A percentile compares a stretch with the other conserved stretches of the same genome.
These are phyloP conservation scores for Epicoccum sorghinum DNA, from an alignment of 2,329 filamentous ascomycete genomes.

Conservation along the genomic window DNA sequence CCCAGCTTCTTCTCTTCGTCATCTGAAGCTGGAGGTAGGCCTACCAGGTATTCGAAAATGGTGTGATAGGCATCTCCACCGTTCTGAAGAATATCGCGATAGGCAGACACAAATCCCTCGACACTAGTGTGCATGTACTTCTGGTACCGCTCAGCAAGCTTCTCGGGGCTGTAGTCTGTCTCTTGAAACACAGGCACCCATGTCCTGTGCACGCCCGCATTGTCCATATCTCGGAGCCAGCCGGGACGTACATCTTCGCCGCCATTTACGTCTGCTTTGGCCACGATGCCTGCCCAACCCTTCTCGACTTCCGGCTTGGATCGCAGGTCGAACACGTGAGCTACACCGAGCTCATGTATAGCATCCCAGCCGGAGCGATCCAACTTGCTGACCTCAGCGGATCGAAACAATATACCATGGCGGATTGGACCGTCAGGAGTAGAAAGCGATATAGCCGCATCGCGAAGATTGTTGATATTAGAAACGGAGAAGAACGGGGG, in stretches of 20 bases:
- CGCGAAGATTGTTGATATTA: slow-evolving; percentile 46
- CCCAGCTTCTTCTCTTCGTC: slow-evolving; percentile 48
- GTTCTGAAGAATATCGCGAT: slow-evolving; percentile 64
- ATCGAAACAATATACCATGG: slow-evolving; percentile 66
- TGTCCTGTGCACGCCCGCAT: slow-evolving; percentile 55
- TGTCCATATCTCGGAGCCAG: slow-evolving; percentile 34
- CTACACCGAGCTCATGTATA: slow-evolving; percentile 61
- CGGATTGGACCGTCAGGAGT: slow-evolving; percentile 53
- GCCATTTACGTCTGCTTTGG: slow-evolving; percentile 43
- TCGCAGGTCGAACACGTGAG: slow-evolving; percentile 71
- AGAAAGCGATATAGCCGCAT: slow-evolving; percentile 34
- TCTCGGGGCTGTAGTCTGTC: slow-evolving; percentile 66
- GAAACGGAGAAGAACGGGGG: slow-evolving; percentile 45
- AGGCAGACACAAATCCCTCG: slow-evolving; percentile 68
- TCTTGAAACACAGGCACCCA: slow-evolving; percentile 71
- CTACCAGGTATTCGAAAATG: slow-evolving; percentile 66
- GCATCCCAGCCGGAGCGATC: slow-evolving; percentile 26
- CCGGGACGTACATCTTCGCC: slow-evolving; percentile 40
- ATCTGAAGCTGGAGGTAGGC: slow-evolving; percentile 13
- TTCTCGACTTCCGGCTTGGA: slow-evolving; percentile 64
- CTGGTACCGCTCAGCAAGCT: slow-evolving; percentile 64
- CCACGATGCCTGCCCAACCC: slow-evolving; percentile 29
- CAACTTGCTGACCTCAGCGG: slow-evolving; percentile 64
- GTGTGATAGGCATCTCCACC: slow-evolving; percentile 61
- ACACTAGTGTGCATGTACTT: slow-evolving; percentile 64